Percentiles rank a stretch among this genome's conserved stretches.
These are phyloP conservation scores for Conoideocrella luteorostrata DNA, from an alignment of 2,329 filamentous ascomycete genomes.

Conservation along the genomic window DNA sequence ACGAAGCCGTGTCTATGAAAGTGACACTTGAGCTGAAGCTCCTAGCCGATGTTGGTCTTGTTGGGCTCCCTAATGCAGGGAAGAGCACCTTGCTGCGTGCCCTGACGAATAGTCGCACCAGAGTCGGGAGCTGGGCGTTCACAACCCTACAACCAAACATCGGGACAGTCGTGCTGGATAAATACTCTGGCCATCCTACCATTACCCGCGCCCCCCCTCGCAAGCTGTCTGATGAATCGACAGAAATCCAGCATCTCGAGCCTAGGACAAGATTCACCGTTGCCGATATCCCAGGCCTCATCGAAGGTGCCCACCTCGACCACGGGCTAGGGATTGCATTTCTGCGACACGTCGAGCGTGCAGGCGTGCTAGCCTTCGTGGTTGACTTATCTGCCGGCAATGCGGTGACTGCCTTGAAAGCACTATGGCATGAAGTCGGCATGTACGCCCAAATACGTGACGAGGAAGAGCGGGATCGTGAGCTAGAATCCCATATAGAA, in stretches of 20 bases:
- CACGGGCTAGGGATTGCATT: slow-evolving; percentile 87
- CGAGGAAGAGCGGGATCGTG: slow-evolving; percentile 61
- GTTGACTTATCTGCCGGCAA: slow-evolving; percentile 77
- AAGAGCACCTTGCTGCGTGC: slow-evolving; percentile 89
- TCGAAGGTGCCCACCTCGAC: slow-evolving; percentile 88
- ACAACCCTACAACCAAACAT: slow-evolving; percentile 94
- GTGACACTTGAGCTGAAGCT: slow-evolving; percentile 90
- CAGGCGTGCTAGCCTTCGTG: slow-evolving; percentile 88
- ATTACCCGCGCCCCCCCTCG: slow-evolving; percentile 17
- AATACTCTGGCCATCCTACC: slow-evolving; percentile 68
- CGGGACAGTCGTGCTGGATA: slow-evolving; percentile 88
- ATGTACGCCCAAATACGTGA: slow-evolving; percentile 77
- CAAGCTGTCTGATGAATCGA: slow-evolving; percentile 34
- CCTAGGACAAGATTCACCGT: slow-evolving; percentile 79
- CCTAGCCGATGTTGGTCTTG: slow-evolving; percentile 87
- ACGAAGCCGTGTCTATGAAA: slow-evolving; percentile 68
- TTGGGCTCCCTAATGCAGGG: slow-evolving; percentile 91
- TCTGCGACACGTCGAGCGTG: slow-evolving; percentile 87
- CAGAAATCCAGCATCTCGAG: slow-evolving; percentile 40
- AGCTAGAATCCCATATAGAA: slow-evolving; percentile 49
- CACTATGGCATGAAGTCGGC: slow-evolving; percentile 84
- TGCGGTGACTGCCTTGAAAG: slow-evolving; percentile 69
- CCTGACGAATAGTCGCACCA: slow-evolving; percentile 79
- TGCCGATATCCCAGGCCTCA: slow-evolving; percentile 90
- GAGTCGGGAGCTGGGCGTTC: slow-evolving; percentile 93